A percentile compares a stretch with the other conserved stretches of the same genome.
These are phyloP conservation scores for Sphagnurus paluster DNA, from an alignment of 1,284 basidiomycete genomes.

Conservation along the genomic window DNA sequence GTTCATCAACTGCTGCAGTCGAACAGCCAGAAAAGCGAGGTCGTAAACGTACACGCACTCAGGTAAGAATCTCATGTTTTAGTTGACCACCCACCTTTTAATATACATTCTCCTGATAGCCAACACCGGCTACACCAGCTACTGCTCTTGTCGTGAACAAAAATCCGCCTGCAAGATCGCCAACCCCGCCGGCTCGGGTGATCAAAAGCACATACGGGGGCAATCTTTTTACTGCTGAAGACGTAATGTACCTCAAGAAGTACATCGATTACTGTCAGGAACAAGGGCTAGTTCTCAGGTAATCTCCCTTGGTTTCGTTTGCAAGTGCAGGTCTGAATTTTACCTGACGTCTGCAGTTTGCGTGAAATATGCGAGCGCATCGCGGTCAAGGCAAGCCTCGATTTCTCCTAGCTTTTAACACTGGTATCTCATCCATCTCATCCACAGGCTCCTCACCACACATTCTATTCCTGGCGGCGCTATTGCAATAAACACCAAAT, in stretches of 20 bases:
- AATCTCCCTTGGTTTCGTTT: slow-evolving; percentile 10
- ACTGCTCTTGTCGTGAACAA: slow-evolving; percentile 63
- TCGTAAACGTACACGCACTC: slow-evolving; percentile 60
- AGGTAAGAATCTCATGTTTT: slow-evolving; percentile 36
- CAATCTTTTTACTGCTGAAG: slow-evolving; percentile 79
- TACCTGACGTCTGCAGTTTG: slow-evolving; percentile 39
- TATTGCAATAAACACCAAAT: slow-evolving; percentile 89
- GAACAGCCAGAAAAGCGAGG: slow-evolving; percentile 46
- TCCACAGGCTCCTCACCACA: slow-evolving; percentile 77
- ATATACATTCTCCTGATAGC: slow-evolving; percentile 29
- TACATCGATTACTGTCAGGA: slow-evolving; percentile 87
- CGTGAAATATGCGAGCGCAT: slow-evolving; percentile 83
- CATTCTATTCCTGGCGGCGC: slow-evolving; percentile 86
- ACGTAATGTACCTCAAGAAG: slow-evolving; percentile 74
- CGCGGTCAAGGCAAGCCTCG: slow-evolving; percentile 63
- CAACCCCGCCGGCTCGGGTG: slow-evolving; percentile 76
- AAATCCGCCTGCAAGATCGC: slow-evolving; percentile 71
- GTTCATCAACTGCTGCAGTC: slow-evolving; percentile 32
- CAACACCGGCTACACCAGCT: slow-evolving; percentile 62
- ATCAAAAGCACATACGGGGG: slow-evolving; percentile 85
- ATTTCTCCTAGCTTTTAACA: slow-evolving; percentile 6
- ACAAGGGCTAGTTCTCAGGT: slow-evolving; percentile 78
- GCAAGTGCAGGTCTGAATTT: slow-evolving; percentile 1
- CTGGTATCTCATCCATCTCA: slow-evolving; percentile 13
- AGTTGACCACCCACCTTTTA: slow-evolving; percentile 6